Conservation (phyloP, 441 rosid genomes). For the Lepidium campestre region DNA sequence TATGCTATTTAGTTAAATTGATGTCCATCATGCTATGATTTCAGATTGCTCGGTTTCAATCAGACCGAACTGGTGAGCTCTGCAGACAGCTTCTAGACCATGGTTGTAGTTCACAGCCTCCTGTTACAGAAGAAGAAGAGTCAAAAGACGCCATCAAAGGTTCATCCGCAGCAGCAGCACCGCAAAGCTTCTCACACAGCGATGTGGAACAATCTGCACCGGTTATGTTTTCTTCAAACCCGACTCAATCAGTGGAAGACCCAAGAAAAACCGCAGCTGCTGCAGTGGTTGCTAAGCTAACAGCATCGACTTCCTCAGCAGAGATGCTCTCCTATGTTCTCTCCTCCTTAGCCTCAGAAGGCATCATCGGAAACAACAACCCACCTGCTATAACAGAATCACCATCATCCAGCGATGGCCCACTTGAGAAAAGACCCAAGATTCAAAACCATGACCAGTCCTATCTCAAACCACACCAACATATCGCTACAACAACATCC, state of each 20-base stretch:
- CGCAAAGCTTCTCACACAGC: conserved; percentile 42
- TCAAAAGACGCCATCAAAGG: conserved; percentile 41
- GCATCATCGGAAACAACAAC: conserved; percentile 42
- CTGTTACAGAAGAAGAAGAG: conserved; percentile 36
- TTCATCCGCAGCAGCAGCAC: conserved; percentile 31
- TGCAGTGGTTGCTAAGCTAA: conserved; percentile 80
- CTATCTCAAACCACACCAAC: conserved; percentile 43
- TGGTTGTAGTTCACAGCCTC: conserved; percentile 31
- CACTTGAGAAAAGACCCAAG: conserved; percentile 73
- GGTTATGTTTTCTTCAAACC: conserved; percentile 52
- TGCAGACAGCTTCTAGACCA: conserved; percentile 50
- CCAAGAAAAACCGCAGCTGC: conserved; percentile 83
- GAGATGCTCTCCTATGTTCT: conserved; percentile 90
- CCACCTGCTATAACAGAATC: conserved; percentile 17
- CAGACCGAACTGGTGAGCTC: conserved; percentile 51
- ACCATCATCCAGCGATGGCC: conserved; percentile 38
- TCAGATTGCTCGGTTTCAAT: conserved; percentile 69
- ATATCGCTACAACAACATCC: conserved; percentile 24
- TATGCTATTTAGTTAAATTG: not conserved
- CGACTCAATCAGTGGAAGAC: conserved; percentile 48
- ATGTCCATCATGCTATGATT: not conserved
- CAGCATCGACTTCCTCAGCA: conserved; percentile 87
- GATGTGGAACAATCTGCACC: conserved; percentile 71
- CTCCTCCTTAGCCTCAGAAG: conserved; percentile 90
- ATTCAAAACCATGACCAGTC: conserved; percentile 50